Percentiles rank a stretch among this genome's conserved stretches.
Conservation (phyloP, 768 basidiomycete genomes). For the Crassisporium funariophilum region DNA sequence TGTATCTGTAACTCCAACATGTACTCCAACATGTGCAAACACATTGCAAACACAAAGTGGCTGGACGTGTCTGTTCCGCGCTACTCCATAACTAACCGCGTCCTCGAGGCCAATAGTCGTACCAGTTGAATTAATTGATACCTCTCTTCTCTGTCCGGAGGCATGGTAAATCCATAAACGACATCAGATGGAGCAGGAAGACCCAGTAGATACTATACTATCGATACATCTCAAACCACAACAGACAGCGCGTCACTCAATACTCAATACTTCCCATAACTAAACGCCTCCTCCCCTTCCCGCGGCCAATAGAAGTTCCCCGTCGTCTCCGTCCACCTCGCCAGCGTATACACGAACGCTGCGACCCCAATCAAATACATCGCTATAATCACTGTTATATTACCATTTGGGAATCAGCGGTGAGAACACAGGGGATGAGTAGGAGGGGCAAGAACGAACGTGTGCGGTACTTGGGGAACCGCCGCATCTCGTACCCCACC, state of each 20-base stretch:
- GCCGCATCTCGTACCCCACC: conserved; percentile 53
- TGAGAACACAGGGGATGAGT: conserved; percentile 9
- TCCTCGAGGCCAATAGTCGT: too few relatives aligned
- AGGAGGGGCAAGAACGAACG: conserved; percentile 40
- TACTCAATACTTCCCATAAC: not conserved
- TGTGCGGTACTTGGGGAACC: conserved; percentile 51
- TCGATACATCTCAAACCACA: not conserved
- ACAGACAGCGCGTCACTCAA: not conserved
- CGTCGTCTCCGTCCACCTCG: conserved; percentile 24
- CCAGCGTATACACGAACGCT: conserved; percentile 55
- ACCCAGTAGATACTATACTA: not conserved
- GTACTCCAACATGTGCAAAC: too few relatives aligned
- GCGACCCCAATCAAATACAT: conserved; percentile 63
- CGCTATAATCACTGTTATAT: conserved; percentile 47
- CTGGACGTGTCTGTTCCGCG: too few relatives aligned
- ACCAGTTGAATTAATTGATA: too few relatives aligned
- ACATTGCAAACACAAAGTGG: too few relatives aligned
- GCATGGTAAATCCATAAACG: too few relatives aligned
- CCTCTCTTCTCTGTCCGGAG: too few relatives aligned
- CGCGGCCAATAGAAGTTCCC: conserved; percentile 25
- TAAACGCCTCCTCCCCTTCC: conserved; percentile 2
- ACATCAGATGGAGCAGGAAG: too few relatives aligned
- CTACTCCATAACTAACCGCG: too few relatives aligned
- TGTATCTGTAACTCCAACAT: too few relatives aligned
- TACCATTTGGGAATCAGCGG: not conserved